Evolutionary conservation across 352 stramenopile genomes (phyloP), one percentile per base, ranked within the genome.

Genomic region (Phytophthora nicotianae): DNA sequence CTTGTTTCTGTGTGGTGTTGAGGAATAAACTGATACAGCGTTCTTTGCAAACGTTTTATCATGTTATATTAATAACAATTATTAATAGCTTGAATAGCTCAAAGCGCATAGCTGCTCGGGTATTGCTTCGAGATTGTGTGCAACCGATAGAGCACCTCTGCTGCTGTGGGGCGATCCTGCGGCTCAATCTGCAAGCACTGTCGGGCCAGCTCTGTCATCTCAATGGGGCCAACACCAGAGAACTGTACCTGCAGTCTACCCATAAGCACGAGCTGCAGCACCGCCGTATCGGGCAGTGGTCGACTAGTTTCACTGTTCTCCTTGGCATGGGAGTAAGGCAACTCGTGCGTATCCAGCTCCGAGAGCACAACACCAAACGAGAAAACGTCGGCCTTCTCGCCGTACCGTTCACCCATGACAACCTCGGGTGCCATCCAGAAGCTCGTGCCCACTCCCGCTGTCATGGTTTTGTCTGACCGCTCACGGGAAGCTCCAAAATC

Each of bases 131-230:
- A 69, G 24, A 83, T 77, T 47, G 69, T 70, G 33, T 85, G 70
- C 40, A 89, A 58, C 32, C 61, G 49, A 46, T 86, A 88, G 6
- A 79, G 72, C 46, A 86, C 69, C 43, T 84, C 62, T 0, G 72
- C 67, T 10, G 81, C 77, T n/a, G 75, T 82, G 27, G 76, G 81
- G 9, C 78, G 80, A 38, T 79, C 52, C 37, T 68, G 23, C 2
- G 78, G 76, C 6, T 90, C 73, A 19, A 86, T 53, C 11, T 78
- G 51, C 21, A 88, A 48, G 51, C 81, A 90, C n/a, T 66, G 52
- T 7, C 72, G 56, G 1, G 78, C 77, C 10, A 88, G 57, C 35
- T 82, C 50, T 10, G 75, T 57, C 42, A 90, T 77, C 46, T 59
- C 50, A 32, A 46, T 60, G 1, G 73, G 76, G 17, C 72, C 77